Base-by-base conservation (phyloP, 2,329 filamentous ascomycete species). In the Fusarium gaditjirri region DNA sequence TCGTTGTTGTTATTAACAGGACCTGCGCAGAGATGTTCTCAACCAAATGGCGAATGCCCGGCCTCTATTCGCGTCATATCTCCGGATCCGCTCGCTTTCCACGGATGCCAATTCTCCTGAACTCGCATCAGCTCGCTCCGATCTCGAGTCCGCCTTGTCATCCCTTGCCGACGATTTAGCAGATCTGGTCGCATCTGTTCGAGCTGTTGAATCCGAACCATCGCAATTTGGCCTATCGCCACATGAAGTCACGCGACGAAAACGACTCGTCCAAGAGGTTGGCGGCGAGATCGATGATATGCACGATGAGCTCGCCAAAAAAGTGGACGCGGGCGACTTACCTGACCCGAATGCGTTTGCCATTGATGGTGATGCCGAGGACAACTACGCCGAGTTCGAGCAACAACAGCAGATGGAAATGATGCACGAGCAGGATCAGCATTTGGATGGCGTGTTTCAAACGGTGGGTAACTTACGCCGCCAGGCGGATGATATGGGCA, bases 401-500 rank as follows among this genome's bases (percentile, higher is more conserved):
- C 92, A 97, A 81, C 92, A 96, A 83, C 90, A 97, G 80, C 97
- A 99, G 84, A 81, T 93, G 79, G 89, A 95, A 83, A 93, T 99
- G 83, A 95, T 99, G 92, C 90, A 92, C 74, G 94, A 98, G 82
- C 96, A 99, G 85, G 96, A 99, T 80, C 88, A 95, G 83, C 93
- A 96, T 76, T 87, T 99, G 4, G 95, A 98, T 79, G 93, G 93
- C 21, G 95, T 99, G 50, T 97, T 97, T 80, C 90, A 91, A 74
- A 98, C 95, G 2, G 96, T 99, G 29, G 95, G 95, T 5, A 98
- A 94, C 79, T 83, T 99, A 79, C 87, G 95, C 61, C 88, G 92
- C 79, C 96, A 98, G 86, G 97, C 96, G 4, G 92, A 97, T 82
- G 93, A 94, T 76, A 99, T 99, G 95, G 95, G 96, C 3, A 87